Percentiles rank a stretch among this genome's conserved stretches.
These are phyloP conservation scores for Saccharomyces pastorianus DNA, from an alignment of 1,139 yeast genomes.

Conservation along the genomic window DNA sequence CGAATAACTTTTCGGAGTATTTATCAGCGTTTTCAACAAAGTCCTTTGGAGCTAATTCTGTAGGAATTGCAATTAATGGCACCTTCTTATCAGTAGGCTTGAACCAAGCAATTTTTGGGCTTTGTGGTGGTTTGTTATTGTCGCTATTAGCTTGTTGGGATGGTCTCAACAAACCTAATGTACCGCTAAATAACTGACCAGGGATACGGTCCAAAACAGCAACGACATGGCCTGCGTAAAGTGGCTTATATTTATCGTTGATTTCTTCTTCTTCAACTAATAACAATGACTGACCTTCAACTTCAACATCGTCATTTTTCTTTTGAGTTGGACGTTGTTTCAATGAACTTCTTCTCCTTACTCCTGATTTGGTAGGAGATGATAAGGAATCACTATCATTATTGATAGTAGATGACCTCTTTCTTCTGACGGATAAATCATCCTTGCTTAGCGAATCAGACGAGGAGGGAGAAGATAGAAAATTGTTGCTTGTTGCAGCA, in stretches of 20 bases:
- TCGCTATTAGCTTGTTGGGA: slow-evolving; percentile 77
- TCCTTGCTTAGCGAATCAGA: slow-evolving; percentile 12
- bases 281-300: slow-evolving; percentile 88
- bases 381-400: slow-evolving; percentile 23
- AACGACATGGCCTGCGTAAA: slow-evolving; percentile 96
- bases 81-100: slow-evolving; percentile 97
- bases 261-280: slow-evolving; percentile 93
- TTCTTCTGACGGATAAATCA: slow-evolving; percentile 16
- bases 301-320: slow-evolving; percentile 96
- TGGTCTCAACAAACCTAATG: slow-evolving; percentile 86
- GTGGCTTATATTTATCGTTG: slow-evolving; percentile 84
- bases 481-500: slow-evolving; percentile 11
- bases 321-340: slow-evolving; percentile 97
- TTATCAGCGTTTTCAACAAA: slow-evolving; percentile 86
- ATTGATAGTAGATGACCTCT: slow-evolving; percentile 22
- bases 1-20: slow-evolving; percentile 75
- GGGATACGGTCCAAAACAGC: slow-evolving; percentile 97
- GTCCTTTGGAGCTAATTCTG: slow-evolving; percentile 95
- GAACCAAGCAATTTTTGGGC: slow-evolving; percentile 97
- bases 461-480: slow-evolving; percentile 15
- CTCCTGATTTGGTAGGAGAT: slow-evolving; percentile 26
- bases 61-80: slow-evolving; percentile 94
- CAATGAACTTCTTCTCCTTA: slow-evolving; percentile 81
- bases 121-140: slow-evolving; percentile 36
- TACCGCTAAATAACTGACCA: slow-evolving; percentile 90